phyloP scores from a whole-genome alignment of 805 yeast species.

The Dipodascus albidus region DNA sequence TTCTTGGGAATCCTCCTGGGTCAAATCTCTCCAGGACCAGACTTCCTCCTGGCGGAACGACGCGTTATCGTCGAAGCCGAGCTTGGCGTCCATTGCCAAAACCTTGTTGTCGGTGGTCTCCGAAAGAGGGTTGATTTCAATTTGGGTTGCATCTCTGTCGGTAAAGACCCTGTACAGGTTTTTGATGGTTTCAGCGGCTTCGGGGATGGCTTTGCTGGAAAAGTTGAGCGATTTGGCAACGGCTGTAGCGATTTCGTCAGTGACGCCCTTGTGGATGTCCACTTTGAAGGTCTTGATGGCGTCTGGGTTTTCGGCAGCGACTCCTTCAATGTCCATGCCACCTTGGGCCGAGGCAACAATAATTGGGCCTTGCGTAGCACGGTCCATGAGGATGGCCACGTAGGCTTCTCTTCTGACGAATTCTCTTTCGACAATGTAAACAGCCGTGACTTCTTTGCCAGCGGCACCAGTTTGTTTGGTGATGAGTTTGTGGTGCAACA shows the following conservation, averaged over 20 bases:
- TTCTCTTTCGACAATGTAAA: slow-evolving; percentile 89
- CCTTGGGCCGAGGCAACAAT: slow-evolving; percentile 96
- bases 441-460: slow-evolving; percentile 95
- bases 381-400: slow-evolving; percentile 88
- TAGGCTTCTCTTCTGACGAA: slow-evolving; percentile 92
- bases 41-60: slow-evolving; percentile 89
- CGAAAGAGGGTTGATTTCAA: slow-evolving; percentile 95
- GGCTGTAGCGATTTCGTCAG: slow-evolving; percentile 60
- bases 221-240: slow-evolving; percentile 78
- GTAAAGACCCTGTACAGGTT: slow-evolving; percentile 79
- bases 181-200: slow-evolving; percentile 80
- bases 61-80: slow-evolving; percentile 96
- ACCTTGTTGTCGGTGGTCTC: slow-evolving; percentile 87
- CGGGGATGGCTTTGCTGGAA: slow-evolving; percentile 61
- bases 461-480: slow-evolving; percentile 97
- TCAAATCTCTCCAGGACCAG: slow-evolving; percentile 90
- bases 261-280: slow-evolving; percentile 67
- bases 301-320: slow-evolving; percentile 80
- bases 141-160: slow-evolving; percentile 94
- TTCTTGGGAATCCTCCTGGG: slow-evolving; percentile 98
- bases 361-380: slow-evolving; percentile 80
- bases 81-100: slow-evolving; percentile 98
- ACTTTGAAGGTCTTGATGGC: slow-evolving; percentile 85
- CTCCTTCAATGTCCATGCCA: slow-evolving; percentile 99
- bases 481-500: slow-evolving; percentile 86